Base-by-base conservation (phyloP, 495 filamentous ascomycete species). In the Tuber magnatum region DNA sequence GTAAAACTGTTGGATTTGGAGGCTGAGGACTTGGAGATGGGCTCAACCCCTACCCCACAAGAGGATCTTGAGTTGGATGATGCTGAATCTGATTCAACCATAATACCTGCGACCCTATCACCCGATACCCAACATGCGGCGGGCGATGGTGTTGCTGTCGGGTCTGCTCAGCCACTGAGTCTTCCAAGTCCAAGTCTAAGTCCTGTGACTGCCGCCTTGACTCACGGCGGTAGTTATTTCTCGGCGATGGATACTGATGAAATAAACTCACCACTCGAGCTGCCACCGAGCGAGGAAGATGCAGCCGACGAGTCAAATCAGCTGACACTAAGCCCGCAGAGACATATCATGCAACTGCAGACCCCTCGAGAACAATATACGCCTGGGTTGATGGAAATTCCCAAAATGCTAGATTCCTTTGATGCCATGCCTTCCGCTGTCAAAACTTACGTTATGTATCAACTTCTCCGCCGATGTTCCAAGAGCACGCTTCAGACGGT, bases 381-480 rank as follows among this genome's bases (percentile, higher is more conserved):
- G 40, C 76, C 77, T 51, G 81, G 81, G 32, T 79, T 92, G 42
- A 88, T 91, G 87, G 92, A 94, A 80, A 92, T 94, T 70, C 92
- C 91, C 0, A 88, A 86, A 12, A 93, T 98, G 87, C 82, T 99
- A 24, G 92, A 97, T 76, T 90, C 89, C 43, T 98, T 99, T 80
- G 96, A 97, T 82, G 86, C 90, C 12, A 91, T 98, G 85, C 93
- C 96, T 0, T 88, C 91, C 42, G 90, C 93, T 76, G 87, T 98
- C 87, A 93, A 98, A 83, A 91, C 89, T 0, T 97, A 96, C 81
- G 89, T 99, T 81, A 97, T 98, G 92, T 97, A 94, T 81, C 94
- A 98, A 80, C 88, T 99, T 48, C 86, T 99, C 39, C 90, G 91
- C 43, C 89, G 96, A 61, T 97, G 95, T 83, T 88, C 92, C 9